Evolutionary conservation across 2,329 filamentous ascomycete species (phyloP).

Genomic region (Aspergillus costaricaensis): DNA sequence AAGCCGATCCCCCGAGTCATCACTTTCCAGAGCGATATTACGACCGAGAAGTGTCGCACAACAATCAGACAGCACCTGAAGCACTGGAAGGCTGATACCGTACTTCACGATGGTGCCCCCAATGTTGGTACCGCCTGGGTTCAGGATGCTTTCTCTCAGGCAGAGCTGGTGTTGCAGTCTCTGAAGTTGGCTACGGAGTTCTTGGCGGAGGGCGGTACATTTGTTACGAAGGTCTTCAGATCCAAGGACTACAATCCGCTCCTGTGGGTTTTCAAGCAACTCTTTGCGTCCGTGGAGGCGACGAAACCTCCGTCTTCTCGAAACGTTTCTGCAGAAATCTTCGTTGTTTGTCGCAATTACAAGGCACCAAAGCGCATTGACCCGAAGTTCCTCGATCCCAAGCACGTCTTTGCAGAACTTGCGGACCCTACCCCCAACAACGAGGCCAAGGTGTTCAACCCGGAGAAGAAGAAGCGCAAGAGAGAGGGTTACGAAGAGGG

Average conservation of each 20-base stretch:
- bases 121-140: slow-evolving; percentile 98
- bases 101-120: slow-evolving; percentile 93
- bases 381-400: slow-evolving; percentile 86
- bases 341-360: slow-evolving; percentile 93
- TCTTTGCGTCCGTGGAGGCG: slow-evolving; percentile 92
- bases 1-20: slow-evolving; percentile 94
- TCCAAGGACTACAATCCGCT: slow-evolving; percentile 96
- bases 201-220: slow-evolving; percentile 81
- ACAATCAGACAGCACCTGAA: slow-evolving; percentile 89
- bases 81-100: slow-evolving; percentile 93
- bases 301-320: slow-evolving; percentile 95
- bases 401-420: slow-evolving; percentile 90
- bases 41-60: slow-evolving; percentile 90
- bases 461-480: slow-evolving; percentile 95
- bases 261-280: slow-evolving; percentile 95
- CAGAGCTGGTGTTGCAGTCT: slow-evolving; percentile 84
- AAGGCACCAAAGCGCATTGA: slow-evolving; percentile 94
- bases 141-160: slow-evolving; percentile 97
- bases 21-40: slow-evolving; percentile 96
- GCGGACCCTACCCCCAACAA: slow-evolving; percentile 84
- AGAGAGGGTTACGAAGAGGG: slow-evolving; percentile 97
- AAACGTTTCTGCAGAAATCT: slow-evolving; percentile 97
- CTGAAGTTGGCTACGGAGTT: slow-evolving; percentile 96
- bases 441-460: slow-evolving; percentile 97
- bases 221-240: slow-evolving; percentile 96